Base-by-base conservation (phyloP, 371 early-diverging fungal genomes). In the Smittium mucronatum region DNA sequence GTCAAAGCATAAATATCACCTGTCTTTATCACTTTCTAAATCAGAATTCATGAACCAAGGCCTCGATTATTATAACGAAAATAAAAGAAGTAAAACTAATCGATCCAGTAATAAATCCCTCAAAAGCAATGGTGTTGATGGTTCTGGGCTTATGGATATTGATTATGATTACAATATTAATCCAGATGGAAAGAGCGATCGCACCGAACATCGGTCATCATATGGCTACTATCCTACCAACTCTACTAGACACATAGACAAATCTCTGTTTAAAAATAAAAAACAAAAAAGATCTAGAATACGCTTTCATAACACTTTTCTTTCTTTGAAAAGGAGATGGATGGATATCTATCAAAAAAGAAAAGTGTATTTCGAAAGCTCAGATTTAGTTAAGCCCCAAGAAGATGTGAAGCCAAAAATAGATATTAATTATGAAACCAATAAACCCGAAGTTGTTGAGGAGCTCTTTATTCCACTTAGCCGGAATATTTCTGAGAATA, bases 21-120 rank as follows among this genome's bases (percentile, higher is more conserved):
- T 47, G 47, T 47, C 47, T 5, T 21, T 47, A 11, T 21, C 47
- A 47, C 11, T 47, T 11, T 11, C 11, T 47, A 47, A 47, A 47
- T 47, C 33, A 77, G 81, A 31, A 73, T 79, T 26, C 75, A 79
- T 30, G 75, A 78, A 57, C 72, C 69, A 34, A 59, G 77, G 28
- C 63, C 16, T 30, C 26, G 63, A 61, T 11, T 61, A 11, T 11
- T 28, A 61, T 61, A 30, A n/a, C 26, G 63, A 61, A 28, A 61
- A 61, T 11, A 61, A 33, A 28, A 61, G 33, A 30, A 61, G 63
- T 61, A 61, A 61, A 30, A 11, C 31, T 61, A 61, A 11, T n/a
- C 29, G 63, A 11, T 15, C 5, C n/a, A n/a, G 33, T n/a, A 11
- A 5, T n/a, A 61, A 33, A 28, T 30, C 29, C 63, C 29, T 5